A percentile compares a stretch with the other conserved stretches of the same genome.
phyloP scores from a whole-genome alignment of 306 rosid species.

The Corylus americana region DNA sequence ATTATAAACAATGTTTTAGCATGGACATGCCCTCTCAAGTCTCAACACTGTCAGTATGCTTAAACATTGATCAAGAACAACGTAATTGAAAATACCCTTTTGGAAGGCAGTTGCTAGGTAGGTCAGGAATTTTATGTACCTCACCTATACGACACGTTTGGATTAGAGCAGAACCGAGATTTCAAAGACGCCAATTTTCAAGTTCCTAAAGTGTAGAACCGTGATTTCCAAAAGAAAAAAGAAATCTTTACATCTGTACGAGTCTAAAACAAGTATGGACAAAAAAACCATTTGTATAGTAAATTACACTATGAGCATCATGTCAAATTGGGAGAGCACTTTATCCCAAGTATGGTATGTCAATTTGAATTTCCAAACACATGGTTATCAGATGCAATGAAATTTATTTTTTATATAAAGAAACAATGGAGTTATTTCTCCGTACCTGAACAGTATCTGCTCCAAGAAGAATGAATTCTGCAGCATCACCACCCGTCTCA shows the following conservation, averaged over 20 bases:
- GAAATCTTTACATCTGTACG: not conserved
- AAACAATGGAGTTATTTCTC: conserved; percentile 12
- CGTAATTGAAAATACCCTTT: not conserved
- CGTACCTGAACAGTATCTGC: conserved; percentile 93
- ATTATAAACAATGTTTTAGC: not conserved
- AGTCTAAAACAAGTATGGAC: not conserved
- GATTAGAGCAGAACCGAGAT: not conserved
- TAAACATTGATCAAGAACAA: not conserved
- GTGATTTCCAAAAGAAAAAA: not conserved
- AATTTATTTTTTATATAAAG: not conserved
- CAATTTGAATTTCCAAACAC: not conserved
- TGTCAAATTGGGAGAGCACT: not conserved
- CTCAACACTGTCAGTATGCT: not conserved
- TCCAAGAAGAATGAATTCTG: conserved; percentile 93
- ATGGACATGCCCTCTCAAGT: not conserved
- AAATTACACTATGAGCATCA: not conserved
- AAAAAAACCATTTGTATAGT: not conserved
- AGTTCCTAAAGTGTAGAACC: not conserved
- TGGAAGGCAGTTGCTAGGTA: not conserved
- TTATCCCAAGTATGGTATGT: not conserved
- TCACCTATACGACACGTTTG: not conserved
- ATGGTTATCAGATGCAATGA: not conserved
- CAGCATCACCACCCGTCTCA: conserved; percentile 90
- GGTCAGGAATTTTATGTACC: not conserved
- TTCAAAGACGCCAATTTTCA: not conserved